Base-by-base conservation (phyloP, 495 filamentous ascomycete genomes). In the Halenospora varia region DNA sequence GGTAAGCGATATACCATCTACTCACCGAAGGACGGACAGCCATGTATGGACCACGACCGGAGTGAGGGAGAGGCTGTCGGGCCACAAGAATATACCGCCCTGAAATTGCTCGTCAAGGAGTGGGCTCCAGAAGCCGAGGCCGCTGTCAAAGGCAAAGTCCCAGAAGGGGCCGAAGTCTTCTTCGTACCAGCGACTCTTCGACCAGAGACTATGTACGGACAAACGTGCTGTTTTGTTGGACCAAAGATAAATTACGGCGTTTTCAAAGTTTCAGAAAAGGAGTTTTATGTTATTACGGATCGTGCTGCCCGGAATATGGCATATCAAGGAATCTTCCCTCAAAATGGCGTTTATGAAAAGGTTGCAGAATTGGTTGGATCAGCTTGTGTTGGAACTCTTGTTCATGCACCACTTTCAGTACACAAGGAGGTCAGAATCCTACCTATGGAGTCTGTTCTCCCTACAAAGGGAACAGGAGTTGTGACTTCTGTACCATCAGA, bases 201-300 rank as follows among this genome's bases (percentile, higher is more conserved):
- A 62, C 89, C 94, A 18, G 94, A 98, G 76, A 98, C 94, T 17
- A 97, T 98, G 93, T 97, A 97, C 65, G 94, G 94, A 23, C 94
- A 98, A 71, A 92, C 84, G 1, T 94, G 90, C 75, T 96, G 92
- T 71, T 98, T 98, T 65, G 90, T 98, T 49, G 89, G 91, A 24
- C 92, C 94, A 1, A 89, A 87, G 70, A 86, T 96, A 63, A 84
- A 74, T n/a, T 97, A 98, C 65, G 90, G 92, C 51, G 73, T 98
- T 60, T 97, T 88, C 80, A 88, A 89, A 75, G 81, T 88, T 48
- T 82, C 83, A 11, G 85, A 93, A 49, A 88, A 85, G 56, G 90
- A 96, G 62, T 97, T 90, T 70, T 90, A 84, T 69, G 79, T 98
- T 61, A 79, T 89, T 51, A 93, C 89, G 10, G 88, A 95, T 67